Conservation (phyloP, 208 protist genomes). For the Leishmania turanica region DNA sequence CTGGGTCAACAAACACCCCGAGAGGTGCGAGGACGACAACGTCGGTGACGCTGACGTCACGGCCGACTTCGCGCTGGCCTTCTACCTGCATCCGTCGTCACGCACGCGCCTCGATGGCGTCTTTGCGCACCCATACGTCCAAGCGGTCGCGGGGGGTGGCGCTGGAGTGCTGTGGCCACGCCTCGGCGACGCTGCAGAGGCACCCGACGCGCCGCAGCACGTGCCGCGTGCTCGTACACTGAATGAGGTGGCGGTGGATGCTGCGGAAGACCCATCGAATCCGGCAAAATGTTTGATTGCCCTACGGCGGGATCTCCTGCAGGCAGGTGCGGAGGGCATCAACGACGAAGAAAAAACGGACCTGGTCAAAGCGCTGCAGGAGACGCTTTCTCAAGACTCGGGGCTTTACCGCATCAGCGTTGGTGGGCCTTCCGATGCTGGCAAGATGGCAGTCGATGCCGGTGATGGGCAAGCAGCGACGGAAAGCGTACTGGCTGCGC, state of each 20-base stretch:
- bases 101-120: conserved; percentile 14
- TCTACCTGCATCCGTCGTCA: conserved; percentile 19
- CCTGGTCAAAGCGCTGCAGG: not conserved
- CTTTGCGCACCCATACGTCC: conserved; percentile 26
- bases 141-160: conserved; percentile 17
- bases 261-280: not conserved
- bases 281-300: conserved; percentile 12
- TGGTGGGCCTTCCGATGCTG: not conserved
- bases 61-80: conserved; percentile 17
- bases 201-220: not conserved
- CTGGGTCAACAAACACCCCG: no score
- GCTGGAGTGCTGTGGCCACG: conserved; percentile 15
- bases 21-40: not conserved
- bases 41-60: not conserved
- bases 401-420: not conserved
- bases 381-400: not conserved
- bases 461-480: not conserved
- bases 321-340: not conserved
- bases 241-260: conserved; percentile 1
- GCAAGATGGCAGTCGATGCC: not conserved
- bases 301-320: conserved; percentile 13
- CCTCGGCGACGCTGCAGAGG: not conserved
- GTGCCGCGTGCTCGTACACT: conserved; percentile 6
- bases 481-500: conserved; percentile 10
- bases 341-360: not conserved